Conservation (phyloP, 805 yeast genomes). For the Scheffersomyces spartinae region DNA sequence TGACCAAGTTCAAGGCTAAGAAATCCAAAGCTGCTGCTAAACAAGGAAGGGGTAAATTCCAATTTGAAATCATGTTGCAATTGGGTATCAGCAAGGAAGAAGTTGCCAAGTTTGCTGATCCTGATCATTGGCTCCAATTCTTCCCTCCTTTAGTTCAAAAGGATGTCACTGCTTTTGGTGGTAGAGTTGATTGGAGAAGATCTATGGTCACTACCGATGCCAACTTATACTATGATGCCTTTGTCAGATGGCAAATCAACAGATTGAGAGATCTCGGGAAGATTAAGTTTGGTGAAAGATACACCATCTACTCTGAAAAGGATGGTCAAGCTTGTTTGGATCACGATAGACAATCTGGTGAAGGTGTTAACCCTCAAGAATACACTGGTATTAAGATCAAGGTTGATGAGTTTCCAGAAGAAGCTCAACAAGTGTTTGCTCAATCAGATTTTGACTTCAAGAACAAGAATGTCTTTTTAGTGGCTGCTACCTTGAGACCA, state of each 20-base stretch:
- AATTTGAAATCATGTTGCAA: conserved; percentile 93
- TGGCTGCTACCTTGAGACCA: conserved; percentile 96
- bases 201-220: conserved; percentile 90
- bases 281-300: conserved; percentile 96
- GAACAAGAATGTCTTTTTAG: conserved; percentile 62
- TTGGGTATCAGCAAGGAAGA: conserved; percentile 80
- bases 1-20: conserved; percentile 83
- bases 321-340: conserved; percentile 99
- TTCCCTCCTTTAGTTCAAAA: conserved; percentile 85
- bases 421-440: conserved; percentile 43
- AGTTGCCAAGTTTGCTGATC: conserved; percentile 79
- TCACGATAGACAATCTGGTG: conserved; percentile 95
- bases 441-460: conserved; percentile 34
- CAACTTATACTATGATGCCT: conserved; percentile 90
- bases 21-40: conserved; percentile 92
- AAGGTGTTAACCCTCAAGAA: conserved; percentile 95
- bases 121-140: conserved; percentile 79
- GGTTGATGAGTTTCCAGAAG: conserved; percentile 46
- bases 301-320: conserved; percentile 92
- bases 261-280: conserved; percentile 74
- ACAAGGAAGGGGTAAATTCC: conserved; percentile 88
- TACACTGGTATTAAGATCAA: conserved; percentile 86
- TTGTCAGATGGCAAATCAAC: conserved; percentile 94
- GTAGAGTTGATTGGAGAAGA: conserved; percentile 97
- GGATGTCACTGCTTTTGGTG: conserved; percentile 76